phyloP scores from a whole-genome alignment of 139 green algal genomes.

The Prasinococcaceae sp. region DNA sequence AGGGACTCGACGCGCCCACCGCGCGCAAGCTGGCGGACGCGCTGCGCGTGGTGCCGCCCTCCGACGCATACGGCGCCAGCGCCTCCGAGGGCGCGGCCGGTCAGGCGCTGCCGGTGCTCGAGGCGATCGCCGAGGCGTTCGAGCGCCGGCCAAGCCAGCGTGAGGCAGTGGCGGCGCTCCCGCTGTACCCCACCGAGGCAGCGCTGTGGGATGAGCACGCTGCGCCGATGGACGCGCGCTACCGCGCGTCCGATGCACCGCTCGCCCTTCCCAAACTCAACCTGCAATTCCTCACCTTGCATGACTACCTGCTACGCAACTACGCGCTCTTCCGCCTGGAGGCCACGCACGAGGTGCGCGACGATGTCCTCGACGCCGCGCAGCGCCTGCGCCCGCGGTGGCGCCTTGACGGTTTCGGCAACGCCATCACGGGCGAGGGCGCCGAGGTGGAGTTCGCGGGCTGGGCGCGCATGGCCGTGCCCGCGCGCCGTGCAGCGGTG shows the following conservation, averaged over 20 bases:
- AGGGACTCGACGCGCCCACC: too few relatives aligned
- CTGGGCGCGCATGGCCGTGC: constrained; percentile 85
- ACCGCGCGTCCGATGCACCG: constrained; percentile 42
- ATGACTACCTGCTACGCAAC: constrained; percentile 94
- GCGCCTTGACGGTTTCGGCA: not conserved
- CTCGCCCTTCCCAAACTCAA: constrained; percentile 94
- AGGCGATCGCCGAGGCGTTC: constrained; percentile 58
- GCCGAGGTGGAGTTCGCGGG: constrained; percentile 25
- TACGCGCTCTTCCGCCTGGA: constrained; percentile 94
- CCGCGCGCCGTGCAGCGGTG: too few relatives aligned
- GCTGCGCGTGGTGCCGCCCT: constrained; percentile 57
- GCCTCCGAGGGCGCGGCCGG: too few relatives aligned
- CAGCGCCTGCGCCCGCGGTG: constrained; percentile 34
- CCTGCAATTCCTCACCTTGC: constrained; percentile 89
- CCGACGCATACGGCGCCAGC: constrained; percentile 57
- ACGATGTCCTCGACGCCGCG: constrained; percentile 78
- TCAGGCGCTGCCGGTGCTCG: too few relatives aligned
- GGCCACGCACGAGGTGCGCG: constrained; percentile 90
- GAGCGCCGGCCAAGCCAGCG: constrained; percentile 52
- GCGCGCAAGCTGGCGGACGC: too few relatives aligned
- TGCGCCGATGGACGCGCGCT: constrained; percentile 33
- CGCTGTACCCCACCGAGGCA: constrained; percentile 89
- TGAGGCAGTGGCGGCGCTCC: constrained; percentile 71
- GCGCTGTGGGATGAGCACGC: constrained; percentile 81
- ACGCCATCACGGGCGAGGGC: not conserved